Base-by-base conservation (phyloP, 2,329 filamentous ascomycete genomes). In the Botrytis hyacinthi region DNA sequence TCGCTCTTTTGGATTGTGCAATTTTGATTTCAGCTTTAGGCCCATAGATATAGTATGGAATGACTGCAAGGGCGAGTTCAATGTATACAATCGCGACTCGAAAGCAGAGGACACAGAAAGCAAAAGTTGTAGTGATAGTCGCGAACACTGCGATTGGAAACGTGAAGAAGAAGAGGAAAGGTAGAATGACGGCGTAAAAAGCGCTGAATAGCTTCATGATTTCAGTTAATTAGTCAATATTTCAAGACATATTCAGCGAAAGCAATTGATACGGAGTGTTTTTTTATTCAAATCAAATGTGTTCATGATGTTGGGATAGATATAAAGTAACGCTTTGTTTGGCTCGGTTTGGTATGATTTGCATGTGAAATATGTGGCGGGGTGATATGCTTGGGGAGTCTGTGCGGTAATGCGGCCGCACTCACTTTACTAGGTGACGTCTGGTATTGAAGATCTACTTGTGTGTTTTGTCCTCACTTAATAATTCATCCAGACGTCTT, bases 81-180 rank as follows among this genome's bases (percentile, higher is more conserved):
- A 91, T 82, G 79, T 92, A 92, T 73, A 92, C 86, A 70, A 91
- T 79, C 63, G 87, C 83, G 37, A 90, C 86, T 37, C 90, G 86
- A 75, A 91, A 82, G 78, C 88, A 85, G 67, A 93, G 86, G 51
- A 91, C 84, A 54, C 87, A 84, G 76, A 91, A 87, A 57, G 91
- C 89, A 66, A 92, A 77, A 7, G 85, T 86, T 72, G 90, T 89
- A 46, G 91, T 92, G 76, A 92, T 82, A 75, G 86, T 87, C 70
- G 91, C 91, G 72, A 90, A 87, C 68, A 92, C 79, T 77, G 88
- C 85, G 71, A 92, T 85, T 14, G 91, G 90, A 20, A 92, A 82
- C 35, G 89, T 90, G 78, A 91, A 84, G 76, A 91, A 76, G 78
- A 89, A 85, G 76, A 92, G 83, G 78, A 91, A 85, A n/a, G 90